Evolutionary conservation across 2,329 filamentous ascomycete genomes (phyloP).

Genomic region (Apiospora koreana): DNA sequence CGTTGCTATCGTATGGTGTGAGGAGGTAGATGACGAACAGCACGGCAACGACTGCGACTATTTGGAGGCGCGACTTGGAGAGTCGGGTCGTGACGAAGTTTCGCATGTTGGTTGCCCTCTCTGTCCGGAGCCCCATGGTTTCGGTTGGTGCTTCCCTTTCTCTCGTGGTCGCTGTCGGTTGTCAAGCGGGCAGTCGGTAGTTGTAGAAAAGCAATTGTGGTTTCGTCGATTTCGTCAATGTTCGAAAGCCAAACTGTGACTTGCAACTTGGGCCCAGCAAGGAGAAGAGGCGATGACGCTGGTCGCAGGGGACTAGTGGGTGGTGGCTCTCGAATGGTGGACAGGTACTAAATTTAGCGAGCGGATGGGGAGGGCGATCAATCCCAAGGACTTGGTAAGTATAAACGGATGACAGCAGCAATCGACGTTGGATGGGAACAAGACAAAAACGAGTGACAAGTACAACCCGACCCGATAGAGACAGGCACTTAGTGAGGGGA

Average conservation of each 20-base stretch:
- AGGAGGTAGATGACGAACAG: conserved; percentile 31
- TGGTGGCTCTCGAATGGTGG: background rate
- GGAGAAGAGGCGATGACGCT: background rate
- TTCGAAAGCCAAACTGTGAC: background rate
- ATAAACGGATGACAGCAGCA: background rate
- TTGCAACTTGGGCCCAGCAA: background rate
- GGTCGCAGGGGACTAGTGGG: background rate
- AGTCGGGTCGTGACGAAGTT: conserved; percentile 20
- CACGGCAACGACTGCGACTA: conserved; percentile 23
- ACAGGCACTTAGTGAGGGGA: background rate
- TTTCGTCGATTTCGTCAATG: background rate
- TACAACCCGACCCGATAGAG: background rate
- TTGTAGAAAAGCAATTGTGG: background rate
- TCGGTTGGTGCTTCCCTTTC: background rate
- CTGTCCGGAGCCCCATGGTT: conserved; percentile 14
- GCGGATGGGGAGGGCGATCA: background rate
- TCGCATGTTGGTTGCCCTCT: conserved; percentile 11
- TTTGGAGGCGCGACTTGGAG: conserved; percentile 30
- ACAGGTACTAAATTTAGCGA: background rate
- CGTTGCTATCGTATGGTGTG: conserved; percentile 29
- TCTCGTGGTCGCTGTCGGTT: background rate
- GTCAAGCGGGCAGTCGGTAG: background rate
- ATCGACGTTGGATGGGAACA: background rate
- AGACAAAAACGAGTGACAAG: background rate
- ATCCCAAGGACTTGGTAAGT: background rate